A percentile compares a stretch with the other conserved stretches of the same genome.
These are phyloP conservation scores for Nothophoma quercina DNA, from an alignment of 2,329 filamentous ascomycete genomes.

Conservation along the genomic window DNA sequence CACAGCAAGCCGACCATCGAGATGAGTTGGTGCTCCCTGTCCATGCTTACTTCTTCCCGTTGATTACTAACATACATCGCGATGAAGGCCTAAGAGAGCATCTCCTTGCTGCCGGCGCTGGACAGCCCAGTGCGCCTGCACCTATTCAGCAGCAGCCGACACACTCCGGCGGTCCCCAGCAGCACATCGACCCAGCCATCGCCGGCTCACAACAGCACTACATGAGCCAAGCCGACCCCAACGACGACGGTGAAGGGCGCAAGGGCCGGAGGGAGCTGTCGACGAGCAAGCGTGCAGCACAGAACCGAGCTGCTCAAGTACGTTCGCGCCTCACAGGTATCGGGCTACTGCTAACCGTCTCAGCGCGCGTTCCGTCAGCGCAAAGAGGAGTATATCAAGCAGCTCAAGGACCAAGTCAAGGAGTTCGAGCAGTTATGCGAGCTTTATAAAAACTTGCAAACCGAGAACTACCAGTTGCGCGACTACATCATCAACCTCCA, in stretches of 20 bases:
- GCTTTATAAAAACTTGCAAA: slow-evolving; percentile 79
- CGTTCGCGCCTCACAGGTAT: slow-evolving; percentile 5
- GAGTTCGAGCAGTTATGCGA: slow-evolving; percentile 79
- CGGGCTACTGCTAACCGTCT: slow-evolving; percentile 30
- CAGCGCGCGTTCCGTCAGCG: slow-evolving; percentile 96
- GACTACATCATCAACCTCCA: slow-evolving; percentile 95
- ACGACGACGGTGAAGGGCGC: slow-evolving; percentile 56
- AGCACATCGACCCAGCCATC: slow-evolving; percentile 67
- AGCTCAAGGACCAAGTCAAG: slow-evolving; percentile 91
- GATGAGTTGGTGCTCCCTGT: slow-evolving; percentile 49
- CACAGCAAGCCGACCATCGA: slow-evolving; percentile 50
- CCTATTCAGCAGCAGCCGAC: slow-evolving; percentile 37
- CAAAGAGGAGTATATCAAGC: slow-evolving; percentile 98
- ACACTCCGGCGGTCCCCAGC: slow-evolving; percentile 55
- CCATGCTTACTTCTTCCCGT: slow-evolving; percentile 15
- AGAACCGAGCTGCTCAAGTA: slow-evolving; percentile 97
- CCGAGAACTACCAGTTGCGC: slow-evolving; percentile 87
- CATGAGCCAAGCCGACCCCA: slow-evolving; percentile 58
- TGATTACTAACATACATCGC: slow-evolving; percentile 43
- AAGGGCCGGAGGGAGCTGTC: slow-evolving; percentile 89
- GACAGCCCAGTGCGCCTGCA: slow-evolving; percentile 44
- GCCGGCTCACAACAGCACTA: slow-evolving; percentile 58
- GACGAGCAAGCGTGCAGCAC: slow-evolving; percentile 93
- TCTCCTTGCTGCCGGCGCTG: slow-evolving; percentile 63
- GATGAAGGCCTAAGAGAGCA: slow-evolving; percentile 68